phyloP scores from a whole-genome alignment of 768 basidiomycete genomes.

The Exidia glandulosa region DNA sequence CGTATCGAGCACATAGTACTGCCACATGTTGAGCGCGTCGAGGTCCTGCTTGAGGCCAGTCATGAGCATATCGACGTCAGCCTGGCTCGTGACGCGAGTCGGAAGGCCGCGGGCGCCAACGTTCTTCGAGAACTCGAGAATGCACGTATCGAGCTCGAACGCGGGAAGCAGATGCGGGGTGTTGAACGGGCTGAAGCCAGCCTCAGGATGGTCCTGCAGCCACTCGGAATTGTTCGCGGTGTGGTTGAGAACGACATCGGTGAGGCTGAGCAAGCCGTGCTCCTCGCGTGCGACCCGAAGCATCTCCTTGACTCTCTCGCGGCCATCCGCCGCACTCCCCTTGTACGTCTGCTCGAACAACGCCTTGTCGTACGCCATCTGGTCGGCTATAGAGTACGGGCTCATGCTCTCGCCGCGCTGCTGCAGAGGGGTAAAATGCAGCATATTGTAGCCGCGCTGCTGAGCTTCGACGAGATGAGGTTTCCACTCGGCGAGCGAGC shows the following conservation, averaged over 20 bases:
- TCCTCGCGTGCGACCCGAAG: conserved; percentile 66
- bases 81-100: conserved; percentile 45
- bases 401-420: conserved; percentile 81
- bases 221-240: conserved; percentile 91
- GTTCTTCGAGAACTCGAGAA: conserved; percentile 66
- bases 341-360: conserved; percentile 38
- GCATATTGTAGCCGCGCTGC: conserved; percentile 92
- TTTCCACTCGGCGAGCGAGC: conserved; percentile 64
- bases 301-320: conserved; percentile 47
- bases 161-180: conserved; percentile 90
- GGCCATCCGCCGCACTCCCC: conserved; percentile 38
- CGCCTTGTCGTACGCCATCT: conserved; percentile 69
- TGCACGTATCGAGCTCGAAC: conserved; percentile 78
- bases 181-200: conserved; percentile 85
- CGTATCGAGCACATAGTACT: conserved; percentile 85
- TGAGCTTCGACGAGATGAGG: conserved; percentile 74
- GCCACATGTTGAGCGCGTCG: conserved; percentile 69
- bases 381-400: conserved; percentile 89
- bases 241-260: conserved; percentile 95
- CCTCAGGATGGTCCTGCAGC: conserved; percentile 90
- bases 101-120: conserved; percentile 63
- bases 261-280: conserved; percentile 80
- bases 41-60: conserved; percentile 49
- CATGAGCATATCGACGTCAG: conserved; percentile 61
- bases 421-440: conserved; percentile 94